phyloP scores from a whole-genome alignment of 2,329 filamentous ascomycete species.

The Pseudocercospora fijiensis region DNA sequence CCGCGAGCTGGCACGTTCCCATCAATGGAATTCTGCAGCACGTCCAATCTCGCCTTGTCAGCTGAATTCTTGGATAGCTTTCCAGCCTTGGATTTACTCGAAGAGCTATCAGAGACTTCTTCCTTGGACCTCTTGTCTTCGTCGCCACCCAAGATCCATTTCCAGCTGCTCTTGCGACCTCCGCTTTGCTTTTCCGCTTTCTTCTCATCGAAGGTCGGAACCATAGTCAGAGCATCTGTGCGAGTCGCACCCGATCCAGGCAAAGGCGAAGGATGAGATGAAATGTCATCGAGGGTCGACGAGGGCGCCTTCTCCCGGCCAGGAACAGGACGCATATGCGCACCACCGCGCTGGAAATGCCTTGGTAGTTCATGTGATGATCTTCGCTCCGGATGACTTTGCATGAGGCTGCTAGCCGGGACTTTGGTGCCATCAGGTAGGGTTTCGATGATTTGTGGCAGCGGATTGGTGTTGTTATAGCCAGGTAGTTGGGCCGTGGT shows the following conservation, averaged over 20 bases:
- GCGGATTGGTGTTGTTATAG: constrained; percentile 43
- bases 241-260: constrained; percentile 65
- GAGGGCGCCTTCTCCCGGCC: constrained; percentile 37
- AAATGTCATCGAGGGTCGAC: constrained; percentile 62
- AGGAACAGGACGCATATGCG: constrained; percentile 38
- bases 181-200: constrained; percentile 67
- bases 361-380: constrained; percentile 42
- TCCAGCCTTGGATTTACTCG: constrained; percentile 30
- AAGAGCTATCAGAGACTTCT: constrained; percentile 40
- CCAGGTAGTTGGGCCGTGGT: constrained; percentile 55
- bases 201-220: constrained; percentile 73
- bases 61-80: constrained; percentile 63
- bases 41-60: constrained; percentile 79
- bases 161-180: constrained; percentile 76
- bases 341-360: constrained; percentile 37
- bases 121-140: constrained; percentile 65
- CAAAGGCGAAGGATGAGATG: constrained; percentile 64
- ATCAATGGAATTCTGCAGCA: constrained; percentile 85
- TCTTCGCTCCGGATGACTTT: constrained; percentile 52
- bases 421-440: constrained; percentile 38
- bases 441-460: constrained; percentile 66
- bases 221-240: constrained; percentile 76
- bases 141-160: constrained; percentile 68
- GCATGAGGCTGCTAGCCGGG: constrained; percentile 28
- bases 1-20: constrained; percentile 50